Percentiles rank a stretch among this genome's conserved stretches.
phyloP scores from a whole-genome alignment of 176 grass and related monocot species.

The Leersia perrieri region DNA sequence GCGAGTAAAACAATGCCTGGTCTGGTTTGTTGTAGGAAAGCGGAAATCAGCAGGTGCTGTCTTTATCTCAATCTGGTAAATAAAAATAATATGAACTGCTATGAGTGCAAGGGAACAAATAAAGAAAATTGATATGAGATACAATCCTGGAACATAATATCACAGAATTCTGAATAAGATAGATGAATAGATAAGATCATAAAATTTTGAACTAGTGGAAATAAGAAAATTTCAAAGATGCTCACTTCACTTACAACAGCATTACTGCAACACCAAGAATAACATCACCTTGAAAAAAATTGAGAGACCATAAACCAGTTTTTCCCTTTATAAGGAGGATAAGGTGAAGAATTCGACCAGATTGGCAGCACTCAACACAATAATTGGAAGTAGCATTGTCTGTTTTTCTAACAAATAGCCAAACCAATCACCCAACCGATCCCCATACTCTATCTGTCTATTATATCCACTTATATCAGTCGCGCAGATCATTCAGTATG shows the following conservation, averaged over 20 bases:
- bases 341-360: background rate
- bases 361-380: background rate
- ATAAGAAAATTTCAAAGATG: background rate
- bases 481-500: background rate
- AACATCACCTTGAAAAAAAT: background rate
- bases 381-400: background rate
- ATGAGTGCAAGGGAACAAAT: background rate
- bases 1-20: constrained; percentile 86
- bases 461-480: background rate
- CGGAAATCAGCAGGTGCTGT: constrained; percentile 88
- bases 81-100: background rate
- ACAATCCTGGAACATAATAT: background rate
- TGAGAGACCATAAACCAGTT: background rate
- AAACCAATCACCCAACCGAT: background rate
- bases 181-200: background rate
- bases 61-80: constrained; percentile 79
- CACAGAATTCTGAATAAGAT: background rate
- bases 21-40: constrained; percentile 90
- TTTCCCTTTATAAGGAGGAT: background rate
- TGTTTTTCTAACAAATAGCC: background rate
- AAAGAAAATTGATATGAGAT: background rate
- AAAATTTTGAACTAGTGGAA: background rate
- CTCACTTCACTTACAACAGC: background rate
- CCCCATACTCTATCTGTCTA: background rate
- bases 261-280: background rate